Percentiles rank a stretch among this genome's conserved stretches.
phyloP scores from a whole-genome alignment of 2,329 filamentous ascomycete species.

The Dactylella cylindrospora region DNA sequence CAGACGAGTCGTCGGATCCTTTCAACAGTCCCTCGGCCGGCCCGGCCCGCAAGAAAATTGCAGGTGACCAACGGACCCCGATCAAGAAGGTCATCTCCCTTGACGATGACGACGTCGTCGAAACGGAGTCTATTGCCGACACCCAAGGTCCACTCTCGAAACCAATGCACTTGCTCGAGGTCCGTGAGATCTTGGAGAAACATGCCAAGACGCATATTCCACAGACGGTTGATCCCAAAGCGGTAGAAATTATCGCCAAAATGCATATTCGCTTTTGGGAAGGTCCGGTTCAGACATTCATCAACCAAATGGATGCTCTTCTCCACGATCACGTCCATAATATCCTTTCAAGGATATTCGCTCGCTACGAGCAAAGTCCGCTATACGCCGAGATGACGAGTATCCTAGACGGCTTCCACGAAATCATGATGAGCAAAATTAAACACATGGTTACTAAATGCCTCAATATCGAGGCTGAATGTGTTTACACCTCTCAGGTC shows the following conservation, averaged over 20 bases:
- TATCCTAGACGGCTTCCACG: conserved; percentile 50
- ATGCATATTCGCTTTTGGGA: conserved; percentile 45
- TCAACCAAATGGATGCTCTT: conserved; percentile 24
- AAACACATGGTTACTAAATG: conserved; percentile 9
- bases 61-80: conserved; percentile 8
- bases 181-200: conserved; percentile 46
- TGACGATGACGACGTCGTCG: conserved; percentile 30
- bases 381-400: conserved; percentile 50
- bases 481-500: conserved; percentile 30
- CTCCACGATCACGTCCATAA: conserved; percentile 37
- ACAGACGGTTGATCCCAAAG: conserved; percentile 46
- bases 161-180: conserved; percentile 44
- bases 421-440: conserved; percentile 19
- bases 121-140: conserved; percentile 21
- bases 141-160: conserved; percentile 9
- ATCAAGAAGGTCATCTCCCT: conserved; percentile 22
- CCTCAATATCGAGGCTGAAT: conserved; percentile 36
- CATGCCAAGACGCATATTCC: conserved; percentile 45
- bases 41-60: conserved; percentile 38
- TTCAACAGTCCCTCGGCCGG: conserved; percentile 14
- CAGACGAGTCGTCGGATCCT: conserved; percentile 24
- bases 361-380: conserved; percentile 45
- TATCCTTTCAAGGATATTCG: conserved; percentile 41
- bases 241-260: conserved; percentile 45
- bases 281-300: conserved; percentile 37